A percentile compares a stretch with the other conserved stretches of the same genome.
phyloP scores from a whole-genome alignment of 2,329 filamentous ascomycete genomes.

The Aureobasidium sp. region DNA sequence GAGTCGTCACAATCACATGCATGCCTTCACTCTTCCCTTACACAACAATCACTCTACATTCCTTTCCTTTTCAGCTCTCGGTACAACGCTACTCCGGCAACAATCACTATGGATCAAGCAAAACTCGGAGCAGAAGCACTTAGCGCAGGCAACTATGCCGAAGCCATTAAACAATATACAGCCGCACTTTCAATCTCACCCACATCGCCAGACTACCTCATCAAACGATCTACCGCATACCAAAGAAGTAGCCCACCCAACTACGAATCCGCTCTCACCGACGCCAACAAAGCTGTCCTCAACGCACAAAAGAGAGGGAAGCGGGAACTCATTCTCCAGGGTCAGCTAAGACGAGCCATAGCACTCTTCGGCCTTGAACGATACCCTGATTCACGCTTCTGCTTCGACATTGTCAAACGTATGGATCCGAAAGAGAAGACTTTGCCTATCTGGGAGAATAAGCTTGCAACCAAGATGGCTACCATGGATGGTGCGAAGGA shows the following conservation, averaged over 20 bases:
- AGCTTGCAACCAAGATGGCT: slow-evolving; percentile 46
- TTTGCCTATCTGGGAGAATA: slow-evolving; percentile 52
- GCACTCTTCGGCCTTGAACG: slow-evolving; percentile 62
- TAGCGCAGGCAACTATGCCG: slow-evolving; percentile 54
- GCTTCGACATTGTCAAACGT: slow-evolving; percentile 54
- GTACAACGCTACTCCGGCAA: background rate
- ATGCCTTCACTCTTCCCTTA: background rate
- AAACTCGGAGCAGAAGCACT: slow-evolving; percentile 41
- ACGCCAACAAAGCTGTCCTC: slow-evolving; percentile 47
- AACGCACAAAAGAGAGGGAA: slow-evolving; percentile 66
- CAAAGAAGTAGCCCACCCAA: slow-evolving; percentile 52
- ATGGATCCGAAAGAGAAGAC: slow-evolving; percentile 47
- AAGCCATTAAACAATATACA: slow-evolving; percentile 62
- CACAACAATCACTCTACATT: background rate
- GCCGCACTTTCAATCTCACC: slow-evolving; percentile 56
- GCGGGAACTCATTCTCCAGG: slow-evolving; percentile 68
- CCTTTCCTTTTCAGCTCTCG: background rate
- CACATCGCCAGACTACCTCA: slow-evolving; percentile 67
- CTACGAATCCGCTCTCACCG: slow-evolving; percentile 36
- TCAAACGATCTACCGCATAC: slow-evolving; percentile 74
- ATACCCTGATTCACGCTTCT: slow-evolving; percentile 67
- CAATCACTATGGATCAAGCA: slow-evolving; percentile 17
- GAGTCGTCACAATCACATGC: slow-evolving; percentile 7
- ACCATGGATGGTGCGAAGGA: slow-evolving; percentile 41
- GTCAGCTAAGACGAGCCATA: slow-evolving; percentile 73